phyloP scores from a whole-genome alignment of 208 protist genomes.

The Leptomonas pyrrhocoris region DNA sequence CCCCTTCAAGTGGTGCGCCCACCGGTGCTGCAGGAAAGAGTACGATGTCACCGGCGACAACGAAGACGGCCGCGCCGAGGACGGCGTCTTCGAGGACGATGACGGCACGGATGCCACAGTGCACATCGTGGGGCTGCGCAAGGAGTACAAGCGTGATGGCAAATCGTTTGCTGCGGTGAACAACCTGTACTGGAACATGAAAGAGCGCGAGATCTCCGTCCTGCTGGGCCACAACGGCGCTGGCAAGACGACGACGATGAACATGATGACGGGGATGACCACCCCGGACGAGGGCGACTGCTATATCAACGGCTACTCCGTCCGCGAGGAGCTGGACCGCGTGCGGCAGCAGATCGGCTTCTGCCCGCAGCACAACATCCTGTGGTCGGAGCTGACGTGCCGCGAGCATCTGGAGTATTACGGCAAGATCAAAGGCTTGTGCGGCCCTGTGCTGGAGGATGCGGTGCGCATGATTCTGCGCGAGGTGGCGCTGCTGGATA shows the following conservation, averaged over 20 bases:
- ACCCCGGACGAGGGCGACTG: slow-evolving; percentile 64
- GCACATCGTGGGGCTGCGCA: slow-evolving; percentile 38
- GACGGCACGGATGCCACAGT: slow-evolving; percentile 21
- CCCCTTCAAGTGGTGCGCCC: slow-evolving; percentile 30
- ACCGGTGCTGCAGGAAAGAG: slow-evolving; percentile 16
- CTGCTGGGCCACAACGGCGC: slow-evolving; percentile 81
- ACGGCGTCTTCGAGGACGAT: slow-evolving; percentile 33
- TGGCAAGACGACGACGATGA: slow-evolving; percentile 84
- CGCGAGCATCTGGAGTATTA: slow-evolving; percentile 92
- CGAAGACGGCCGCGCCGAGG: slow-evolving; percentile 35
- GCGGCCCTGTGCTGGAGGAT: slow-evolving; percentile 29
- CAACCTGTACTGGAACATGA: slow-evolving; percentile 67
- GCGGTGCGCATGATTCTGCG: slow-evolving; percentile 45
- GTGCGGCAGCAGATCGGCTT: slow-evolving; percentile 80
- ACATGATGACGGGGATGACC: slow-evolving; percentile 87
- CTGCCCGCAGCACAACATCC: slow-evolving; percentile 57
- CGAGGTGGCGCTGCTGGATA: slow-evolving; percentile 62
- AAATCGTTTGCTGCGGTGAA: slow-evolving; percentile 74
- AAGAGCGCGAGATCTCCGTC: slow-evolving; percentile 54
- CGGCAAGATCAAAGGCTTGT: slow-evolving; percentile 84
- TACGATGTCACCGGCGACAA: slow-evolving; percentile 19
- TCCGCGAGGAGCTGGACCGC: slow-evolving; percentile 48
- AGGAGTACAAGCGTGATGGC: slow-evolving; percentile 43
- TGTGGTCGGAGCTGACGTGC: slow-evolving; percentile 85
- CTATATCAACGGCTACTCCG: slow-evolving; percentile 61